Percentiles rank a stretch among this genome's conserved stretches.
These are phyloP conservation scores for Dichotomocladium elegans DNA, from an alignment of 371 early-diverging fungal species.

Conservation along the genomic window DNA sequence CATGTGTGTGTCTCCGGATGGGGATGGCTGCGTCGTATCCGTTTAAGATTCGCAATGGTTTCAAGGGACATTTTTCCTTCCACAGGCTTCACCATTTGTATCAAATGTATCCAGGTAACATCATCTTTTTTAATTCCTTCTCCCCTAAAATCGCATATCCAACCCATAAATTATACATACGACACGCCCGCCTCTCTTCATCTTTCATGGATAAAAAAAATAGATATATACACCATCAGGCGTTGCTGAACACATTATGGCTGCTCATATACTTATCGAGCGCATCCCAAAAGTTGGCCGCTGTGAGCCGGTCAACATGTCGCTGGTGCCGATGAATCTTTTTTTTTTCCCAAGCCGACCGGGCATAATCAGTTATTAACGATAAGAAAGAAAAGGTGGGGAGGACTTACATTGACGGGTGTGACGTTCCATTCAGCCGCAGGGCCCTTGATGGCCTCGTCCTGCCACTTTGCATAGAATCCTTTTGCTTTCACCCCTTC, in stretches of 20 bases:
- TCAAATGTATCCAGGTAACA: no score
- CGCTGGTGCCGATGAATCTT: slow-evolving; percentile 73
- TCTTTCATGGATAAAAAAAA: no score
- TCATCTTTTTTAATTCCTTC: no score
- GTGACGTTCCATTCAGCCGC: slow-evolving; percentile 73
- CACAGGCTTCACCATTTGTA: no score
- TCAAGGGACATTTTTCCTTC: no score
- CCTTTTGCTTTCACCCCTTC: slow-evolving; percentile 68
- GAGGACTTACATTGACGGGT: slow-evolving; percentile 54
- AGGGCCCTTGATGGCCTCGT: slow-evolving; percentile 59
- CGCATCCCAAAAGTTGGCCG: slow-evolving; percentile 75
- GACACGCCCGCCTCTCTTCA: no score
- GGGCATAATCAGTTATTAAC: not conserved
- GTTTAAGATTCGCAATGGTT: no score
- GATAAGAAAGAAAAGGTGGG: not conserved
- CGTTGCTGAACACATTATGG: slow-evolving; percentile 52
- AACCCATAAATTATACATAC: no score
- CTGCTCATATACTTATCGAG: slow-evolving; percentile 64
- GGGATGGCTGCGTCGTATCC: no score
- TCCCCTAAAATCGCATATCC: no score
- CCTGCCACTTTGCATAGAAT: slow-evolving; percentile 75
- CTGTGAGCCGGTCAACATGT: slow-evolving; percentile 72
- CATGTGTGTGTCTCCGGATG: no score
- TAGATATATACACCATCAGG: slow-evolving; percentile 19
- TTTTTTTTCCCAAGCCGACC: not conserved